Evolutionary conservation across 1,284 basidiomycete genomes (phyloP).

Genomic region (Trichosporon sp.): DNA sequence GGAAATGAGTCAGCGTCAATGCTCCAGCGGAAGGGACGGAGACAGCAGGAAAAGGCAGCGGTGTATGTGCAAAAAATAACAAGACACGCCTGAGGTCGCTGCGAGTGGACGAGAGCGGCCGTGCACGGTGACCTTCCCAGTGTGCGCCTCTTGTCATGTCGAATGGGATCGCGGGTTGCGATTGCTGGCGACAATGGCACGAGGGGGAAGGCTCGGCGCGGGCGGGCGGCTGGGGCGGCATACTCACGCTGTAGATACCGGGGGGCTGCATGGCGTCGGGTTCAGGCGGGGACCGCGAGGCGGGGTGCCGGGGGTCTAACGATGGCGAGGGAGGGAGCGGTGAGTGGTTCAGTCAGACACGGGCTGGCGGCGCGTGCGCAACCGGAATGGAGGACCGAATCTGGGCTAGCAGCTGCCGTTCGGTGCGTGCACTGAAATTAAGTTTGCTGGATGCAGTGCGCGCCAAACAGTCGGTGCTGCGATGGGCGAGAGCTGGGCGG

Average conservation of each 20-base stretch:
- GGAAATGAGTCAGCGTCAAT: background rate
- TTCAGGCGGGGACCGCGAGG: background rate
- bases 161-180: background rate
- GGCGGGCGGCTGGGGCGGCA: background rate
- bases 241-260: slow-evolving; percentile 42
- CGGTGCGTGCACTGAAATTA: slow-evolving; percentile 4
- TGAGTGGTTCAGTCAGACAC: slow-evolving; percentile 1
- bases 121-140: slow-evolving; percentile 1
- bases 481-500: background rate
- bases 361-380: slow-evolving; percentile 3
- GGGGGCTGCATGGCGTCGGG: slow-evolving; percentile 35
- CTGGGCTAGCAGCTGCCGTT: background rate
- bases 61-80: slow-evolving; percentile 3
- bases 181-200: background rate
- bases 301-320: background rate
- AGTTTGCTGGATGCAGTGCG: background rate
- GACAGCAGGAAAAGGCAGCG: background rate
- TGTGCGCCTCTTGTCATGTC: background rate
- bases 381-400: background rate
- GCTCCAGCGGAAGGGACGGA: background rate
- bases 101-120: background rate
- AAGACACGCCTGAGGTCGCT: background rate
- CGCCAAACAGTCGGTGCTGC: background rate
- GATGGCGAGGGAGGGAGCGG: background rate
- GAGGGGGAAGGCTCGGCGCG: background rate